Evolutionary conservation across 129 eudicot genomes (phyloP), one percentile per base, ranked within the genome.

Genomic region (Mikania micrantha): DNA sequence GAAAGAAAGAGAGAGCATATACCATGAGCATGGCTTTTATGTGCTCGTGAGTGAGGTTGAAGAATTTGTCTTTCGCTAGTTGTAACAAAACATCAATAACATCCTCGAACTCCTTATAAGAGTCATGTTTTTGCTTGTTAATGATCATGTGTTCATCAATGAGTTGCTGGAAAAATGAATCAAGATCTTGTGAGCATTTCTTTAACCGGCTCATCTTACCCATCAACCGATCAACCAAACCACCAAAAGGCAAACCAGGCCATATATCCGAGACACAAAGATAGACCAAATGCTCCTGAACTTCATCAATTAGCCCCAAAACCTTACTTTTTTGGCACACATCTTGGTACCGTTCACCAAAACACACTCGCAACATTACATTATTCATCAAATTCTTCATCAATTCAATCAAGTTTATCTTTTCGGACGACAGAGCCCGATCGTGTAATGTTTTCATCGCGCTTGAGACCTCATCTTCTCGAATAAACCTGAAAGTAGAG

Each of bases 61-160:
- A 29, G 34, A 29, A 4, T 29, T 29, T 4, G 34, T 29, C 34
- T 29, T 29, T 29, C 34, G 34, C 34, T 2, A 29, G 34, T 29
- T 29, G 34, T 29, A 29, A 29, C 4, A 29, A 4, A 29, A 29
- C 4, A 29, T 29, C 34, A 2, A 29, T 29, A 29, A 29, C 34
- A 29, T 29, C 34, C 2, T 29, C 34, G n/a, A n/a, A n/a, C n/a
- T n/a, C n/a, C n/a, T n/a, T n/a, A n/a, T n/a, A n/a, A n/a, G n/a
- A n/a, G n/a, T n/a, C n/a, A n/a, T n/a, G n/a, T n/a, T n/a, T n/a
- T n/a, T n/a, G n/a, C n/a, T n/a, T n/a, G n/a, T n/a, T n/a, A n/a
- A n/a, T n/a, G n/a, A n/a, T n/a, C n/a, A n/a, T n/a, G 48, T 81
- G 86, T 35, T 77, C 80, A 58, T 77, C 65, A 25, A 81, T 81